Conservation (phyloP, 176 grass and related monocot genomes). For the Bonia amplexicaulis region DNA sequence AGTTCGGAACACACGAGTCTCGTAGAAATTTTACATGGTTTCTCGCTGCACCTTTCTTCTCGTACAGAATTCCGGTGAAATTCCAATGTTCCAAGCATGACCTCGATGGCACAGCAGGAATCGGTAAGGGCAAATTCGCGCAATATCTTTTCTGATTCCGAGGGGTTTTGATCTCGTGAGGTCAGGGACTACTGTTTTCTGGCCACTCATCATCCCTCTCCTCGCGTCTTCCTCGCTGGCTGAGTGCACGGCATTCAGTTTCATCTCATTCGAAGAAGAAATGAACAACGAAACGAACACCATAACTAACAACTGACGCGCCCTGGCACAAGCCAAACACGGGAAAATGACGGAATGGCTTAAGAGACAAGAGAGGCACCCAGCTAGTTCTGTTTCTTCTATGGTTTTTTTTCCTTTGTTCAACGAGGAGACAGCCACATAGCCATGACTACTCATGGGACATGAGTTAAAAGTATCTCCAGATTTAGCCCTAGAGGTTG, state of each 20-base stretch:
- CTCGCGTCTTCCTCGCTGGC: not conserved
- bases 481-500: not conserved
- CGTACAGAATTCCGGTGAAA: not conserved
- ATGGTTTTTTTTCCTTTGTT: not conserved
- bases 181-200: not conserved
- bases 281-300: not conserved
- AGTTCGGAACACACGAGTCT: too few relatives aligned
- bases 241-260: not conserved
- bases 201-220: not conserved
- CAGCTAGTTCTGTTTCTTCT: not conserved
- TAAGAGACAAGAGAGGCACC: not conserved
- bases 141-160: not conserved
- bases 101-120: not conserved
- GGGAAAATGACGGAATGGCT: not conserved
- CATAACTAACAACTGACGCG: not conserved
- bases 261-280: not conserved
- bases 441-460: not conserved
- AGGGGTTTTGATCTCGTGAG: not conserved
- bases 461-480: not conserved
- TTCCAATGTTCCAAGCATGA: not conserved
- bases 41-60: not conserved
- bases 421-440: not conserved
- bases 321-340: not conserved
- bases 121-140: not conserved
- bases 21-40: not conserved